Conservation (phyloP, 345 rosid genomes). For the Crucihimalaya himalaica region DNA sequence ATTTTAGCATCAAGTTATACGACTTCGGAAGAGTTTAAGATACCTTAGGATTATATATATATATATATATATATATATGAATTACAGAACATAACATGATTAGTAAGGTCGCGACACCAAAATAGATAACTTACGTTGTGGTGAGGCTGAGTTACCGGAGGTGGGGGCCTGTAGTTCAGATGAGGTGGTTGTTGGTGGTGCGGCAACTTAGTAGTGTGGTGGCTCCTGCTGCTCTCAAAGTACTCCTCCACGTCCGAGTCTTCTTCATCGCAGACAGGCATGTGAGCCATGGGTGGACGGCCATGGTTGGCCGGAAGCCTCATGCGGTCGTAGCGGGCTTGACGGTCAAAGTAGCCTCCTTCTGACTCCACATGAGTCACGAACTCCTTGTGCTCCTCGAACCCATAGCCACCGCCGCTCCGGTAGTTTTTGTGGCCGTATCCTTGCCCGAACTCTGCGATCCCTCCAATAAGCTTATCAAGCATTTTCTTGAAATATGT, state of each 20-base stretch:
- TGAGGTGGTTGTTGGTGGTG: conserved; percentile 22
- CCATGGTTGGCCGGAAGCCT: conserved; percentile 34
- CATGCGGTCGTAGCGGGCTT: conserved; percentile 15
- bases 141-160: conserved; percentile 19
- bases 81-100: conserved; percentile 1
- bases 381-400: conserved; percentile 32
- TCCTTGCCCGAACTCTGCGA: background rate
- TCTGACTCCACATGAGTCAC: conserved; percentile 19
- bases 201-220: conserved; percentile 10
- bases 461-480: conserved; percentile 15
- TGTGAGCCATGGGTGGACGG: conserved; percentile 36
- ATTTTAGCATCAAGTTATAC: background rate
- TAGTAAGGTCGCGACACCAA: background rate
- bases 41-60: background rate
- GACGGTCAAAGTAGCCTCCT: conserved; percentile 29
- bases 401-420: conserved; percentile 1
- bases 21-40: background rate
- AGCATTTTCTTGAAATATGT: conserved; percentile 31
- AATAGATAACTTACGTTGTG: conserved; percentile 24
- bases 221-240: background rate
- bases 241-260: conserved; percentile 33
- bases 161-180: conserved; percentile 26
- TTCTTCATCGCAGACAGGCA: conserved; percentile 29
- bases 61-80: background rate
- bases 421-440: background rate